A percentile compares a stretch with the other conserved stretches of the same genome.
phyloP scores from a whole-genome alignment of 768 basidiomycete species.

The Xerocomellus intermedius region DNA sequence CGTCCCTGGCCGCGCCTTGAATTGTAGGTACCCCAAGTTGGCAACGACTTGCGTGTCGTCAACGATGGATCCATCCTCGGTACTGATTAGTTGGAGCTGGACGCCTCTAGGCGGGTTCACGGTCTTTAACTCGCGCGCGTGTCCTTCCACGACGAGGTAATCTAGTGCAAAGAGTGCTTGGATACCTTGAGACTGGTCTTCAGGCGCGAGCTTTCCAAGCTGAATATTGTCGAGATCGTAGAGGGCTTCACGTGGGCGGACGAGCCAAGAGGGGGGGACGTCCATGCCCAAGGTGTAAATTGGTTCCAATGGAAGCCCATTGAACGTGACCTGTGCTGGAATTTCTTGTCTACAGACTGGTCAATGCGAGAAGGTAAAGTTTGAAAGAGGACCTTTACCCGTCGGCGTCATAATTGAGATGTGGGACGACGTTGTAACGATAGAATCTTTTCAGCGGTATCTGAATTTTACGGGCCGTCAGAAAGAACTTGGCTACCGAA shows the following conservation, averaged over 20 bases:
- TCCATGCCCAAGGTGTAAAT: constrained; percentile 96
- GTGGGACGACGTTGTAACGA: constrained; percentile 64
- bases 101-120: constrained; percentile 82
- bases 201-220: constrained; percentile 58
- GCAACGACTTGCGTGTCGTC: constrained; percentile 93
- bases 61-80: constrained; percentile 42
- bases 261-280: constrained; percentile 88
- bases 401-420: constrained; percentile 59
- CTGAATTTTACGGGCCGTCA: constrained; percentile 36
- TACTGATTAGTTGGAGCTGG: constrained; percentile 74
- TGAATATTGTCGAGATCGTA: constrained; percentile 98
- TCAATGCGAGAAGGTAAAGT: background rate
- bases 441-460: constrained; percentile 93
- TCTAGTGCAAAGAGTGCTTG: constrained; percentile 86
- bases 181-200: constrained; percentile 53
- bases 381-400: constrained; percentile 46
- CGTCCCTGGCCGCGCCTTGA: constrained; percentile 89
- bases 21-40: constrained; percentile 95
- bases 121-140: constrained; percentile 72
- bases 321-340: constrained; percentile 60
- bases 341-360: constrained; percentile 51
- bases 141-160: constrained; percentile 91
- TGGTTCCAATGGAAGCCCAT: constrained; percentile 74
- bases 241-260: constrained; percentile 80
- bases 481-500: background rate